Base-by-base conservation (phyloP, 768 basidiomycete species). In the Tubosaeta sp. region DNA sequence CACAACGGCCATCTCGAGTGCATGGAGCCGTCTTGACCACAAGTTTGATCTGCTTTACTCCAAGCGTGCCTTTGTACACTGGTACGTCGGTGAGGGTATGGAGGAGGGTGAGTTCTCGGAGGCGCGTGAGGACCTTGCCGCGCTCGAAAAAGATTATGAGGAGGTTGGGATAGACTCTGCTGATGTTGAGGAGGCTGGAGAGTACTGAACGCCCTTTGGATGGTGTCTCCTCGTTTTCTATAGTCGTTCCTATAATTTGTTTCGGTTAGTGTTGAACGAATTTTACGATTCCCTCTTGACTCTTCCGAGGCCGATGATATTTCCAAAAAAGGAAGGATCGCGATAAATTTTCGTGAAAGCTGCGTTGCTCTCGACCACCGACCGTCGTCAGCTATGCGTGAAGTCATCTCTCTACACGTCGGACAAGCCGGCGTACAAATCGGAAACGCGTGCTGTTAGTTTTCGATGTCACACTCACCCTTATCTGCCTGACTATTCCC, bases 121-220 rank as follows among this genome's bases (percentile, higher is more conserved):
- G 76, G 95, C 95, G 18, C 88, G 95, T 53, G 96, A 99, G 75
- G 95, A 99, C 69, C 86, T 99, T 51, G 96, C 95, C n/a, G 95
- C 95, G n/a, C 84, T 99, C 49, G 95, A 97, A 79, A 96, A 93
- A 71, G 92, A 93, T 59, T 94, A 93, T 62, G 90, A 92, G 69
- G 91, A 96, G 68, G 92, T 86, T 58, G 81, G 83, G 46, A 75
- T 73, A 25, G 73, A 74, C 63, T 77, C 77, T 36, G 78, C 75
- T 4, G 76, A 78, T 35, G 73, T 55, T 16, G 76, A 81, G 65
- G 81, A 80, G 53, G 72, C 59, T 42, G 76, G 72, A 53, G 76
- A 78, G 62, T 78, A 78, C 63, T 78, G 69, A 59, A 52, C 38
- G 49, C 14, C 46, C 16, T 46, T 44, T 49, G 48, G 56, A 56